phyloP scores from a whole-genome alignment of 495 filamentous ascomycete genomes.

The Penicillium salamii region DNA sequence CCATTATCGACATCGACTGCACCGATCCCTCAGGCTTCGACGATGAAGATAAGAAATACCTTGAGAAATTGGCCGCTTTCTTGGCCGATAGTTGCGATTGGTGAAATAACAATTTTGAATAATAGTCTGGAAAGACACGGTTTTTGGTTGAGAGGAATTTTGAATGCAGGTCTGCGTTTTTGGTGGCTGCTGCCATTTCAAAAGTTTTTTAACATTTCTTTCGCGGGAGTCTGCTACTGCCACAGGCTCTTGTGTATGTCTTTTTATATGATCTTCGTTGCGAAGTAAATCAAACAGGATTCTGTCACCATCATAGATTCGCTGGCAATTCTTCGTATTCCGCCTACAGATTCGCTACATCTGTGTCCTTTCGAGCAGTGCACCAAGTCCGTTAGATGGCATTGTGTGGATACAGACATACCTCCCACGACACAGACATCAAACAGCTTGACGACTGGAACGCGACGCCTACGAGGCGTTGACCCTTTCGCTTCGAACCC shows the following conservation, averaged over 20 bases:
- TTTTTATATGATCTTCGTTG: background rate
- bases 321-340: too few species aligned
- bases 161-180: background rate
- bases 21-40: slow-evolving; percentile 69
- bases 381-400: too few species aligned
- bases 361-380: too few species aligned
- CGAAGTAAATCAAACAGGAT: background rate
- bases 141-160: background rate
- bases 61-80: slow-evolving; percentile 69
- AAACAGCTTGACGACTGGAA: too few species aligned
- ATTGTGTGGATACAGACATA: too few species aligned
- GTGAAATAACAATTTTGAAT: slow-evolving; percentile 32
- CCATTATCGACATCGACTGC: slow-evolving; percentile 89
- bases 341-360: too few species aligned
- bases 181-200: background rate
- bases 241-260: background rate
- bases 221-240: slow-evolving; percentile 3
- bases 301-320: too few species aligned
- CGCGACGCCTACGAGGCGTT: too few species aligned
- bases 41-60: slow-evolving; percentile 61
- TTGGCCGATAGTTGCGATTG: slow-evolving; percentile 71
- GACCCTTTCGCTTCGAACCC: too few species aligned
- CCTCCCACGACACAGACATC: too few species aligned
- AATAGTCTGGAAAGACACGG: background rate
- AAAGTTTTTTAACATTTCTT: slow-evolving; percentile 3